Base-by-base conservation (phyloP, 2,329 filamentous ascomycete genomes). In the Didymella arachidicola region DNA sequence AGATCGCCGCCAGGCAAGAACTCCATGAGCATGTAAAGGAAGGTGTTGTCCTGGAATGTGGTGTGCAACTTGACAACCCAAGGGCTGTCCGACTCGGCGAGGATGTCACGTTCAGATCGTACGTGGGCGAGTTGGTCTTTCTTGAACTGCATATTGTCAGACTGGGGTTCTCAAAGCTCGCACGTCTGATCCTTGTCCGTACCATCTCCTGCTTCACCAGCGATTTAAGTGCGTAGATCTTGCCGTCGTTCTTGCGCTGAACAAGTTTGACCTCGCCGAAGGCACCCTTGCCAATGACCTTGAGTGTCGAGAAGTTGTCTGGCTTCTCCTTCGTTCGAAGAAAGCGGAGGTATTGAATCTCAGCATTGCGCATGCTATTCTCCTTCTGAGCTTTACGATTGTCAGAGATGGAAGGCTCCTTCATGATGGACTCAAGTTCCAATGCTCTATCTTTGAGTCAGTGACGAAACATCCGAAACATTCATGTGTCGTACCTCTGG, bases 41-140 rank as follows among this genome's bases (percentile, higher is more conserved):
- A 99, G 66, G 95, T 94, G 44, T 86, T 85, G 76, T 99, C 95
- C 79, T 99, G 95, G 83, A 99, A 99, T 0, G 95, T 98, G 12
- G 95, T 97, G 81, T 92, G 96, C 62, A 99, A 87, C 84, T 97
- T 99, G 71, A 99, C 95, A 16, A 99, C 92, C 95, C 95, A 99
- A 5, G 95, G 94, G 75, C 95, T 98, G 84, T 99, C 95, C n/a
- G 94, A 96, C 78, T 99, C 96, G 62, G 95, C 95, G 64, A 99
- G 83, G 69, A 99, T 98, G 77, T 99, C 95, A 84, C 95, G 89
- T 81, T 99, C 95, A 52, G 95, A 93, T 64, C 96, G 93, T 60
- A 99, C 95, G 80, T 99, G 95, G 18, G 95, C 95, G 61, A 99
- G 83, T 78, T 99, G 95, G 75, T 99, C 95, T 80, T 97, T 97